A percentile compares a stretch with the other conserved stretches of the same genome.
These are phyloP conservation scores for Delphinella strobiligena DNA, from an alignment of 2,329 filamentous ascomycete genomes.

Conservation along the genomic window DNA sequence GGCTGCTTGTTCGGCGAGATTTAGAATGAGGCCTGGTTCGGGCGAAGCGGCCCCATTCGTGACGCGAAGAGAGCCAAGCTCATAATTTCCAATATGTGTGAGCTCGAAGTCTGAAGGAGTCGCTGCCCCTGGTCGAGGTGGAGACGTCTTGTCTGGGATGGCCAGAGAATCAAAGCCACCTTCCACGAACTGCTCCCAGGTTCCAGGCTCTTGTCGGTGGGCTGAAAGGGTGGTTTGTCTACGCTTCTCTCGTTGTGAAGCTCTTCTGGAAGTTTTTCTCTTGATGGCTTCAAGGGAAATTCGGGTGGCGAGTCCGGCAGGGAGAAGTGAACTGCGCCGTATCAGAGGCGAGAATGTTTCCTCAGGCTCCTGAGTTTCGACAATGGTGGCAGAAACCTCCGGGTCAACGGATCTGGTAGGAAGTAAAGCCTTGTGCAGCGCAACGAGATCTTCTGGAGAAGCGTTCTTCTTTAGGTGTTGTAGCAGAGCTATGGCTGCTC, in stretches of 20 bases:
- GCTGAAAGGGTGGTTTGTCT: not conserved
- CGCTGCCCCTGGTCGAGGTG: not conserved
- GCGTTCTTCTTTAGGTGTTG: conserved; percentile 37
- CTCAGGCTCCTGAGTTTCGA: conserved; percentile 3
- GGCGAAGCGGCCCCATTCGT: conserved; percentile 37
- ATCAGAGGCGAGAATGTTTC: conserved; percentile 12
- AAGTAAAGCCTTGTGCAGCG: conserved; percentile 25
- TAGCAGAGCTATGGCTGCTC: conserved; percentile 32
- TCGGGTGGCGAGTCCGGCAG: conserved; percentile 24
- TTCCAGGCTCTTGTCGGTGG: not conserved
- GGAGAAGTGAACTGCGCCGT: conserved; percentile 27
- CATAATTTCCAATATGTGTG: conserved; percentile 28
- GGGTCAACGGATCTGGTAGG: conserved; percentile 19
- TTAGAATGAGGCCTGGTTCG: conserved; percentile 23
- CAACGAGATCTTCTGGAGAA: conserved; percentile 35
- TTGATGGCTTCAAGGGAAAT: conserved; percentile 12
- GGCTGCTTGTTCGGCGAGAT: conserved; percentile 1
- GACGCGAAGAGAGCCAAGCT: conserved; percentile 32
- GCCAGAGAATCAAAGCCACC: conserved; percentile 13
- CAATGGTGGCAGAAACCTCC: conserved; percentile 3
- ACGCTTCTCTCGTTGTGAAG: not conserved
- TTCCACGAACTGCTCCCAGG: not conserved
- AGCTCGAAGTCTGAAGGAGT: conserved; percentile 26
- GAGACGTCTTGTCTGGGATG: conserved; percentile 10
- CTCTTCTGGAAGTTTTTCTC: not conserved